Base-by-base conservation (phyloP, 805 yeast genomes). In the Wickerhamiella qilinensis region DNA sequence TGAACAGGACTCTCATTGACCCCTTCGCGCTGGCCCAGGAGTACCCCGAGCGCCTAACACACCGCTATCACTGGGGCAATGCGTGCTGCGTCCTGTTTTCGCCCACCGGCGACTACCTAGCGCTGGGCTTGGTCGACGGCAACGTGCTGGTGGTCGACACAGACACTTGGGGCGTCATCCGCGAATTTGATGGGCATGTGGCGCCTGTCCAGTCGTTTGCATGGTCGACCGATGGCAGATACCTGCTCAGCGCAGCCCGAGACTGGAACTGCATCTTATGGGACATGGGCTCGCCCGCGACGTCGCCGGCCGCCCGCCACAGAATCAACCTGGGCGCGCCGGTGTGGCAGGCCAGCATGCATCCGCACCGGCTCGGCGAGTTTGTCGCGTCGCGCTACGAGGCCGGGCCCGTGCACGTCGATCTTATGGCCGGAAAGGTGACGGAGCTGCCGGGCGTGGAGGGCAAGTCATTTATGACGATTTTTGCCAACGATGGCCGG, bases 11-110 rank as follows among this genome's bases (percentile, higher is more conserved):
- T 8, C 65, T 88, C 19, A 71, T 82, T 46, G 97, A 86, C 57
- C 96, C 96, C 3, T 83, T 84, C 56, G 74, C 88, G 2, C 85
- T 88, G 18, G 77, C 93, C 17, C 84, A 83, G 51, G 97, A 86
- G 53, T 86, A 71, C 50, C 97, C 97, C 0, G 94, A 86, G 43
- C 69, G 77, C 1, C 68, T 83, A n/a, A 69, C 79, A 2, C 75
- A 75, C 43, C 75, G 86, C 0, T 59, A 84, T 11, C 40, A 49
- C 36, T 54, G 52, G 47, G 62, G 61, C 14, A 71, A 73, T 33
- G 67, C 82, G 0, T 78, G 83, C 7, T 72, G 72, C 42, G 66
- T 85, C 30, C 71, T 69, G 52, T 81, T 74, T 61, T 81, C 74
- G 48, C 59, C 68, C 6, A 71, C 71, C 37, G 96, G 96, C 4